These are phyloP conservation scores for Biscogniauxia mediterranea DNA, from an alignment of 2,329 filamentous ascomycete genomes.

Conservation along the genomic window DNA sequence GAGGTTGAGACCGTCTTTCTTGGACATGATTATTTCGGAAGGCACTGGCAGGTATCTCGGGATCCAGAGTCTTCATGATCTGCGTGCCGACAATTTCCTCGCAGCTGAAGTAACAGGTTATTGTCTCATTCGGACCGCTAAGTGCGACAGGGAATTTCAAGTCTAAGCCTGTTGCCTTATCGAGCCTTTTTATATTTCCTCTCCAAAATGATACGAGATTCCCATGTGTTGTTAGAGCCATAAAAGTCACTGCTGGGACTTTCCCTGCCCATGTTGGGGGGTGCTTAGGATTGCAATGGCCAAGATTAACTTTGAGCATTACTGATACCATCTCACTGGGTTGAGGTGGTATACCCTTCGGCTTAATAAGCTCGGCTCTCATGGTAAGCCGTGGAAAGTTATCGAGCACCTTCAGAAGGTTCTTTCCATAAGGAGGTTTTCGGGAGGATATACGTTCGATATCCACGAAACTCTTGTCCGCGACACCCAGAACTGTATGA, in stretches of 20 bases:
- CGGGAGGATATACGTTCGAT: conserved; percentile 77
- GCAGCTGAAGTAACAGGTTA: conserved; percentile 73
- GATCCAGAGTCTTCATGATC: conserved; percentile 28
- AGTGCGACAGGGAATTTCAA: conserved; percentile 59
- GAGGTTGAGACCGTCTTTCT: not conserved
- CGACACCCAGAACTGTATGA: conserved; percentile 68
- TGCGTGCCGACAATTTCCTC: conserved; percentile 74
- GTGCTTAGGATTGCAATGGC: conserved; percentile 66
- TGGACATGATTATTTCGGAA: conserved; percentile 25
- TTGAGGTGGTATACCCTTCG: conserved; percentile 31
- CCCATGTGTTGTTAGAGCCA: conserved; percentile 71
- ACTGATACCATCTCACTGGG: conserved; percentile 50
- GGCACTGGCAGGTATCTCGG: conserved; percentile 33
- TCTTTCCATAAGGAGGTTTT: conserved; percentile 79
- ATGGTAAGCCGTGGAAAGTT: conserved; percentile 64
- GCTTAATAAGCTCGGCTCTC: conserved; percentile 37
- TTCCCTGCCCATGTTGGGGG: conserved; percentile 62
- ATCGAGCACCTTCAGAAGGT: conserved; percentile 61
- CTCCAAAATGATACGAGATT: conserved; percentile 66
- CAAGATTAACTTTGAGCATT: conserved; percentile 64
- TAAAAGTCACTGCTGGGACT: conserved; percentile 67
- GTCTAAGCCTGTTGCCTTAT: conserved; percentile 54
- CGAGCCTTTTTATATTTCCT: conserved; percentile 62
- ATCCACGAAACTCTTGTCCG: conserved; percentile 61
- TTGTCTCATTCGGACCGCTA: conserved; percentile 50